phyloP scores from a whole-genome alignment of 306 rosid genomes.

The Canavalia gladiata region DNA sequence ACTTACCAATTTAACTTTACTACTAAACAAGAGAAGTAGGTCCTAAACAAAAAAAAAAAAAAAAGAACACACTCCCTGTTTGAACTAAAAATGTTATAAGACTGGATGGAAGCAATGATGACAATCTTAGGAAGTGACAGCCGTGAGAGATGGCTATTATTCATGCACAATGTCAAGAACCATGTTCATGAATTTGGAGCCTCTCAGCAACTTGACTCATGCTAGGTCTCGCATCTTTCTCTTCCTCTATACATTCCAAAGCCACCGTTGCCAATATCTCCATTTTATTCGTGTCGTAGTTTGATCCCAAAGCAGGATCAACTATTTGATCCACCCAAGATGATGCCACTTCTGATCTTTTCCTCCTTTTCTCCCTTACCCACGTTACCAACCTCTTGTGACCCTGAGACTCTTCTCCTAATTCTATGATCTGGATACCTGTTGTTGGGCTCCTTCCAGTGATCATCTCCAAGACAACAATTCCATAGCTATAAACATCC shows the following conservation, averaged over 20 bases:
- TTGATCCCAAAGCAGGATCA: slow-evolving; percentile 38
- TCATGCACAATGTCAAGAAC: not conserved
- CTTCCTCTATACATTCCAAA: slow-evolving; percentile 45
- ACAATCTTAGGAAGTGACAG: not conserved
- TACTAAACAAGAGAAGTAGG: too few species aligned
- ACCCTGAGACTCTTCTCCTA: not conserved
- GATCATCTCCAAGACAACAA: slow-evolving; percentile 43
- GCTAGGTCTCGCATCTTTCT: slow-evolving; percentile 34
- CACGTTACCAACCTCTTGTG: slow-evolving; percentile 36
- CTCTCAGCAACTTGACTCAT: slow-evolving; percentile 45
- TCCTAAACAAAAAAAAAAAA: too few species aligned
- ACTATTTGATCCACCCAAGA: slow-evolving; percentile 44
- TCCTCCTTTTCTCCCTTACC: slow-evolving; percentile 43
- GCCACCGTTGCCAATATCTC: slow-evolving; percentile 37
- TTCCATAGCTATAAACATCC: slow-evolving; percentile 49
- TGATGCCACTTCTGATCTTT: slow-evolving; percentile 9
- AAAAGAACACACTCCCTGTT: too few species aligned
- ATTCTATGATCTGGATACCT: not conserved
- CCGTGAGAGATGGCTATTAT: not conserved
- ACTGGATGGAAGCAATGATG: not conserved
- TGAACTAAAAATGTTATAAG: too few species aligned
- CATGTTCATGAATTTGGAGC: slow-evolving; percentile 21
- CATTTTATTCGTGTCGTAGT: slow-evolving; percentile 7
- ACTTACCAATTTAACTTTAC: too few species aligned
- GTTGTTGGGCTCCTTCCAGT: slow-evolving; percentile 38